These are phyloP conservation scores for Vishniacozyma victoriae DNA, from an alignment of 768 basidiomycete species.

Conservation along the genomic window DNA sequence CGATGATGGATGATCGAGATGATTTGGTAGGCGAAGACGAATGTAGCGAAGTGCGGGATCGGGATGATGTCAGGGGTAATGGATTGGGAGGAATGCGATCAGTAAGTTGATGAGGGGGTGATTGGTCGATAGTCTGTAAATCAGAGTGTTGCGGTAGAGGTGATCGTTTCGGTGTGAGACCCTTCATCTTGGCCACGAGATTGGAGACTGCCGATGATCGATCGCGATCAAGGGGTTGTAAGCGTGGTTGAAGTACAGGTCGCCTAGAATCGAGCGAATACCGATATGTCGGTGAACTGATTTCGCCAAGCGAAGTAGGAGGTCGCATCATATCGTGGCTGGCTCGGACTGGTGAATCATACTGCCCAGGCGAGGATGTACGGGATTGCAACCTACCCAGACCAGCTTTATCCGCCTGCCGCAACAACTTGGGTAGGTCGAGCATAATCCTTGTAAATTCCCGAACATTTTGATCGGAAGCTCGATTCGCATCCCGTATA, in stretches of 20 bases:
- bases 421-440: constrained; percentile 24
- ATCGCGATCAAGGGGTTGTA: background rate
- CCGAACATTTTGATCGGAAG: constrained; percentile 31
- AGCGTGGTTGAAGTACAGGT: background rate
- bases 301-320: constrained; percentile 7
- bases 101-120: constrained; percentile 7
- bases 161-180: constrained; percentile 8
- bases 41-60: background rate
- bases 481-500: constrained; percentile 19
- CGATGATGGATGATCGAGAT: background rate
- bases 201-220: constrained; percentile 4
- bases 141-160: constrained; percentile 1
- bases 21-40: background rate
- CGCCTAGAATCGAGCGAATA: constrained; percentile 1
- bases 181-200: constrained; percentile 14
- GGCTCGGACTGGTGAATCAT: constrained; percentile 6
- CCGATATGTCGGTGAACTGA: constrained; percentile 6
- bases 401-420: background rate
- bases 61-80: background rate
- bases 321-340: constrained; percentile 5
- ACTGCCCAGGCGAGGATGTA: constrained; percentile 2
- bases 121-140: constrained; percentile 11
- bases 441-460: constrained; percentile 34
- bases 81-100: background rate
- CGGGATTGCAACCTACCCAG: background rate